Conservation (phyloP, 2,329 filamentous ascomycete genomes). For the Pseudonectria foliicola region DNA sequence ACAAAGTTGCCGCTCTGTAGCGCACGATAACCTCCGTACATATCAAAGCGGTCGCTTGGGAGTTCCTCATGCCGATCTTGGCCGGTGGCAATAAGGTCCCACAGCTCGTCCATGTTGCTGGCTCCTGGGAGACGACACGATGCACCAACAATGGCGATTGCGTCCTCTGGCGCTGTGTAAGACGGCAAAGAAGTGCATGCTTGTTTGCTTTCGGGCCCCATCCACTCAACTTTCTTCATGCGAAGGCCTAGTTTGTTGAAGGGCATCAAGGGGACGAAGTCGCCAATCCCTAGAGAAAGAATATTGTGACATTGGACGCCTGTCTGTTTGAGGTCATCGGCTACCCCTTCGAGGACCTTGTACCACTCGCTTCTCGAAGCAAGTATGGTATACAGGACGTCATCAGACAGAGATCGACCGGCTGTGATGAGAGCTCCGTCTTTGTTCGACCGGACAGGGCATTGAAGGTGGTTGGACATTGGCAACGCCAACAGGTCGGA, state of each 20-base stretch:
- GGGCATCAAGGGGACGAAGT: background rate
- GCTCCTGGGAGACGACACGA: slow-evolving; percentile 1
- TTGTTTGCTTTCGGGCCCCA: no score
- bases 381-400: background rate
- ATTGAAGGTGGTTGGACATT: background rate
- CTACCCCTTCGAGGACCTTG: background rate
- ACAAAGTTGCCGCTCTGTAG: background rate
- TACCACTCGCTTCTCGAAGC: slow-evolving; percentile 2
- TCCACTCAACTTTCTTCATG: background rate
- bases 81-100: background rate
- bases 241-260: background rate
- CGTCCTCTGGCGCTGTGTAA: background rate
- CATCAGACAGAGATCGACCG: background rate
- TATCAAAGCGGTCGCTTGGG: background rate
- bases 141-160: slow-evolving; percentile 1
- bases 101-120: background rate
- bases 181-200: no score
- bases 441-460: background rate
- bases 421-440: background rate
- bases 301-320: background rate
- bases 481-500: background rate
- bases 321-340: background rate
- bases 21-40: background rate
- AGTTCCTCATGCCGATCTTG: background rate
- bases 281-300: background rate